Evolutionary conservation across 2,329 filamentous ascomycete species (phyloP).

Genomic region (Myotisia sp.): DNA sequence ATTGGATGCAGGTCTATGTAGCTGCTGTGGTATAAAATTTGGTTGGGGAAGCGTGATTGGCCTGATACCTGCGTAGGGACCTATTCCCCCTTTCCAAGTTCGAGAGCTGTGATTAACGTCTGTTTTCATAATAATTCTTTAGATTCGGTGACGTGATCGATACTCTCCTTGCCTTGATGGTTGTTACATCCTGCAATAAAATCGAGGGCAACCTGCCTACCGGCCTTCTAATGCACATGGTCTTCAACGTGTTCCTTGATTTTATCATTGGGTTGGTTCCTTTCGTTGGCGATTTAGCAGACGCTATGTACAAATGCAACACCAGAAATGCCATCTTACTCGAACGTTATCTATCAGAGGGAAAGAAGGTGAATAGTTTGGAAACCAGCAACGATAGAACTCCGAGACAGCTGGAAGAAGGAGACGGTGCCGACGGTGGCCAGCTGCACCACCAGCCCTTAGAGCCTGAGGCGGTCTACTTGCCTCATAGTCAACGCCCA

Average conservation of each 20-base stretch:
- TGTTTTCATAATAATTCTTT: background rate
- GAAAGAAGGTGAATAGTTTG: conserved; percentile 20
- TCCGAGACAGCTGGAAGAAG: conserved; percentile 3
- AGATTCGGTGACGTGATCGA: conserved; percentile 66
- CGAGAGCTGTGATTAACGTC: conserved; percentile 1
- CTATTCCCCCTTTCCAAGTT: background rate
- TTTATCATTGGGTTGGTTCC: conserved; percentile 38
- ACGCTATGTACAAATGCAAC: conserved; percentile 36
- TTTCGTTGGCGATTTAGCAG: conserved; percentile 35
- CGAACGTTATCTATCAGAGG: conserved; percentile 31
- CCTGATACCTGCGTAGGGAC: conserved; percentile 60
- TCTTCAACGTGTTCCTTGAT: conserved; percentile 54
- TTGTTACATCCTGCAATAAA: conserved; percentile 57
- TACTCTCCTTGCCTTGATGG: conserved; percentile 56
- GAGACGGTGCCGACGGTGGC: conserved; percentile 1
- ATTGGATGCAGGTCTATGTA: conserved; percentile 74
- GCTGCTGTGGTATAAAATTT: conserved; percentile 64
- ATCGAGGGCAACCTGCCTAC: conserved; percentile 58
- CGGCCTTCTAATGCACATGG: conserved; percentile 53
- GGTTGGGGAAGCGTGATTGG: conserved; percentile 83
- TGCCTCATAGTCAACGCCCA: too few relatives aligned
- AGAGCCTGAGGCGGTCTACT: too few relatives aligned
- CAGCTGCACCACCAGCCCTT: too few relatives aligned
- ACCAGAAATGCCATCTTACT: conserved; percentile 34
- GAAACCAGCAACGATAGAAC: conserved; percentile 3